These are phyloP conservation scores for Inonotus hispidus DNA, from an alignment of 1,284 basidiomycete species.

Conservation along the genomic window DNA sequence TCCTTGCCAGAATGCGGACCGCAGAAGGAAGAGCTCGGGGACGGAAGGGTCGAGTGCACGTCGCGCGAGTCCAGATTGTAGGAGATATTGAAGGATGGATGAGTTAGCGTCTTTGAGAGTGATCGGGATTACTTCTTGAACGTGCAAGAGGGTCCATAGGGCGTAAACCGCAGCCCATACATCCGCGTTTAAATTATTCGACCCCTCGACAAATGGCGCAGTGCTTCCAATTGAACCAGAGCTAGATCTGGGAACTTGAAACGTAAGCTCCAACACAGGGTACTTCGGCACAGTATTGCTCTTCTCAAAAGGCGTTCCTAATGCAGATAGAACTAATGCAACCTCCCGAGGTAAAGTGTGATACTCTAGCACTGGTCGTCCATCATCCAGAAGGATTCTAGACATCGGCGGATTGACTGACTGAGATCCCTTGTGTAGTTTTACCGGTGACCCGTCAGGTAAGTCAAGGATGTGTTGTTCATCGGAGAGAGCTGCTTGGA, in stretches of 20 bases:
- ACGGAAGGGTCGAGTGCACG: conserved; percentile 5
- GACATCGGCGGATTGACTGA: not conserved
- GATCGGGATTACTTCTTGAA: conserved; percentile 30
- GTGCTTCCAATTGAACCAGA: not conserved
- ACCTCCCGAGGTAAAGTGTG: not conserved
- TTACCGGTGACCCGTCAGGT: conserved; percentile 7
- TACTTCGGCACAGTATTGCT: conserved; percentile 29
- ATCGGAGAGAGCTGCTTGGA: not conserved
- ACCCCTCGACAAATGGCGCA: not conserved
- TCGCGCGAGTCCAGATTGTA: conserved; percentile 27
- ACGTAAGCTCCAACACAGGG: conserved; percentile 27
- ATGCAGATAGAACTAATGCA: conserved; percentile 26
- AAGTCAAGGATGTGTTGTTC: conserved; percentile 10
- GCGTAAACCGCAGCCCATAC: conserved; percentile 30
- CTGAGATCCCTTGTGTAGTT: not conserved
- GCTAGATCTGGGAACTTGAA: not conserved
- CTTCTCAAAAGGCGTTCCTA: conserved; percentile 30
- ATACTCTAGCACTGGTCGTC: not conserved
- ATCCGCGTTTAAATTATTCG: conserved; percentile 20
- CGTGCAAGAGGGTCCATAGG: conserved; percentile 27
- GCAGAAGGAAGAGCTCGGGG: conserved; percentile 34
- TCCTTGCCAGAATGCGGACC: conserved; percentile 50
- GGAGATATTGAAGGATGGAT: conserved; percentile 22
- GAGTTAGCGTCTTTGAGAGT: conserved; percentile 20
- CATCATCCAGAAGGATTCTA: conserved; percentile 1